Evolutionary conservation across 2,329 filamentous ascomycete genomes (phyloP).

Genomic region (Trichoderma sp.): DNA sequence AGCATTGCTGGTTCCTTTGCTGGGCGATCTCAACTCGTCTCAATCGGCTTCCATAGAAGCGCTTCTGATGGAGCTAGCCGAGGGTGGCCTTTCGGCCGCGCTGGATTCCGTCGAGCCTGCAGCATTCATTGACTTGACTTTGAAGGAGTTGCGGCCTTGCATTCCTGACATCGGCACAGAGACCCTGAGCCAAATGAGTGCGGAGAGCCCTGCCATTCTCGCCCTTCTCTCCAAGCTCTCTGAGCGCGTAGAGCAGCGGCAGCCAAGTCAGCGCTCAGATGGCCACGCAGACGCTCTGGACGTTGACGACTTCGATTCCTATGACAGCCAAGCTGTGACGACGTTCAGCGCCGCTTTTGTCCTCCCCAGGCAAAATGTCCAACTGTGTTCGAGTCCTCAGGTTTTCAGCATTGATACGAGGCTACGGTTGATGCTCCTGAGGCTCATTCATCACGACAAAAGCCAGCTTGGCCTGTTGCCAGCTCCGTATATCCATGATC

Average conservation of each 20-base stretch:
- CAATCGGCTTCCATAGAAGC: conserved; percentile 54
- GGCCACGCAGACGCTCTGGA: conserved; percentile 62
- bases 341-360: conserved; percentile 38
- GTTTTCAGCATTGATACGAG: conserved; percentile 54
- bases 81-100: conserved; percentile 46
- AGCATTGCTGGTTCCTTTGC: conserved; percentile 51
- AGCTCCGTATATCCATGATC: conserved; percentile 51
- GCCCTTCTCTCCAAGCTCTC: conserved; percentile 48
- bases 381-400: conserved; percentile 46
- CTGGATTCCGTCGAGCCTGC: conserved; percentile 50
- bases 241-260: conserved; percentile 32
- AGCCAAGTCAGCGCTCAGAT: conserved; percentile 35
- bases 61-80: conserved; percentile 45
- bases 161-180: conserved; percentile 49
- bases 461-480: conserved; percentile 55
- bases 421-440: conserved; percentile 51
- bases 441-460: conserved; percentile 46
- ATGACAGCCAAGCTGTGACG: conserved; percentile 53
- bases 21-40: conserved; percentile 51
- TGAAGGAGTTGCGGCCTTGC: conserved; percentile 49
- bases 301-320: conserved; percentile 66
- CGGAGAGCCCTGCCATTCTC: conserved; percentile 47
- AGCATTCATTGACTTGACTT: conserved; percentile 50
- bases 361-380: conserved; percentile 52
- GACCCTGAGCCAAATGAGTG: conserved; percentile 44